These are phyloP conservation scores for Abelmoschus esculentus DNA, from an alignment of 345 rosid species.

Conservation along the genomic window DNA sequence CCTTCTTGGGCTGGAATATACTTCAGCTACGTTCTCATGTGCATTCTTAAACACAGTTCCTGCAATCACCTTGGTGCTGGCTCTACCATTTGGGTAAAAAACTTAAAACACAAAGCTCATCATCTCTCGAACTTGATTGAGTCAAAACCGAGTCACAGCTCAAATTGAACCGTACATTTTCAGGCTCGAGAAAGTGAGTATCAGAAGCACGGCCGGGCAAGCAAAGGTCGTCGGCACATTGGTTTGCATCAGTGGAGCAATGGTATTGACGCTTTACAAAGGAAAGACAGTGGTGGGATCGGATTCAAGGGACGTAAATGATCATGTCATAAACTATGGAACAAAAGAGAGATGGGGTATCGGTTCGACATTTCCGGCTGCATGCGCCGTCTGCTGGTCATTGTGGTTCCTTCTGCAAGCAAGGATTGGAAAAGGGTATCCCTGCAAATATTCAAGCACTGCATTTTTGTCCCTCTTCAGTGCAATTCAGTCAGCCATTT, in stretches of 20 bases:
- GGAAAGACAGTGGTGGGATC: constrained; percentile 34
- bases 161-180: not conserved
- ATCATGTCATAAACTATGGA: not conserved
- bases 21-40: constrained; percentile 48
- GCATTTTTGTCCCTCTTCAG: constrained; percentile 47
- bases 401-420: constrained; percentile 54
- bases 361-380: constrained; percentile 38
- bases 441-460: constrained; percentile 56
- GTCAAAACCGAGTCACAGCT: not conserved
- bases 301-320: not conserved
- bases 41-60: constrained; percentile 61
- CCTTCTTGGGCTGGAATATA: constrained; percentile 48
- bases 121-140: not conserved
- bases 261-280: constrained; percentile 41
- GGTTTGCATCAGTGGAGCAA: constrained; percentile 50
- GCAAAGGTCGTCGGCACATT: constrained; percentile 44
- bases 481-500: constrained; percentile 44
- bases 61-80: constrained; percentile 41
- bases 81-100: constrained; percentile 40
- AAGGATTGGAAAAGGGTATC: constrained; percentile 37
- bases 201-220: constrained; percentile 34
- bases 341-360: constrained; percentile 27
- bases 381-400: constrained; percentile 26
- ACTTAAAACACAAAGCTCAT: not conserved
- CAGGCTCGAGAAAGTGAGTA: constrained; percentile 47